Evolutionary conservation across 164 flowering plant species (phyloP).

Genomic region (Brasenia schreberi): DNA sequence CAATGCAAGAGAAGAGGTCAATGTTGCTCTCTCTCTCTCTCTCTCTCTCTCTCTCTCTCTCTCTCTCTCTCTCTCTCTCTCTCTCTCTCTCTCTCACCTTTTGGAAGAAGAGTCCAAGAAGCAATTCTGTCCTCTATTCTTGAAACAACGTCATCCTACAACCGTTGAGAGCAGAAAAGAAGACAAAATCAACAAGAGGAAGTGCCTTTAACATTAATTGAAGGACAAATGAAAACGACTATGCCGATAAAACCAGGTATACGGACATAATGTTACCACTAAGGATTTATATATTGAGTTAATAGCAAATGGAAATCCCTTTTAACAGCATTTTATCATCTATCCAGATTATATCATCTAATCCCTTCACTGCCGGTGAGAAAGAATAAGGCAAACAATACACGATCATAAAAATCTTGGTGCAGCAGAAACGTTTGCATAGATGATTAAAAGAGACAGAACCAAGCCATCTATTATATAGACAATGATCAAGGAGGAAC

Average conservation of each 20-base stretch:
- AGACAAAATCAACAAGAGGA: not conserved
- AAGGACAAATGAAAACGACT: not conserved
- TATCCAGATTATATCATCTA: no score
- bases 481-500: not conserved
- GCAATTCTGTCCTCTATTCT: constrained; percentile 63
- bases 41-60: not conserved
- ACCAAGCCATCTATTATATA: no score
- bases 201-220: not conserved
- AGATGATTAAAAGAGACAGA: not conserved
- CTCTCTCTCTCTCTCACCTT: constrained; percentile 24
- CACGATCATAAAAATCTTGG: not conserved
- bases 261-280: not conserved
- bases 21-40: not conserved
- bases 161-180: not conserved
- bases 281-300: not conserved
- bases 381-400: not conserved
- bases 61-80: not conserved
- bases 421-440: not conserved
- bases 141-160: constrained; percentile 51
- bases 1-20: not conserved
- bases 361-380: not conserved
- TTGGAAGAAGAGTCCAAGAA: constrained; percentile 71
- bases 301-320: not conserved
- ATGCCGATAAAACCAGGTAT: not conserved
- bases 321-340: no score